These are phyloP conservation scores for Sarcodon aspratus DNA, from an alignment of 768 basidiomycete species.

Conservation along the genomic window DNA sequence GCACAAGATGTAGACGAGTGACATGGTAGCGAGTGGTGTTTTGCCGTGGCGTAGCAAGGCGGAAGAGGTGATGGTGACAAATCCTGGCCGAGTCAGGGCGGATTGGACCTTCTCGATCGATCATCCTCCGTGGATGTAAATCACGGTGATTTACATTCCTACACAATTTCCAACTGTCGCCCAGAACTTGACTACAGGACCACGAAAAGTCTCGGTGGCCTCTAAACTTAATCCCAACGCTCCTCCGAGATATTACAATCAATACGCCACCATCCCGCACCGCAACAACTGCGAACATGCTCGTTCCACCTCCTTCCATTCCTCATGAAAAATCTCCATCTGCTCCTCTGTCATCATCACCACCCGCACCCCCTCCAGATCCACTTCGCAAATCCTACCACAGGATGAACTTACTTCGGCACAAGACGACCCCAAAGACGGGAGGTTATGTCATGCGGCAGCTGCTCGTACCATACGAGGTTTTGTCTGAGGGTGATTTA, in stretches of 20 bases:
- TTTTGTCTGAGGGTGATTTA: conserved; percentile 86
- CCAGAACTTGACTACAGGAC: conserved; percentile 23
- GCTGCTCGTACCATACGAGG: conserved; percentile 78
- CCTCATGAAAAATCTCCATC: conserved; percentile 50
- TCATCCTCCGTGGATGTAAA: too few relatives aligned
- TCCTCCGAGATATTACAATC: conserved; percentile 33
- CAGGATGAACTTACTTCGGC: conserved; percentile 43
- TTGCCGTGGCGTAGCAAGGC: too few relatives aligned
- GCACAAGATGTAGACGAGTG: too few relatives aligned
- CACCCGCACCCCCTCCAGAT: conserved; percentile 60
- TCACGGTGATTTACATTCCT: conserved; percentile 34
- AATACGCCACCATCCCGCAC: conserved; percentile 30
- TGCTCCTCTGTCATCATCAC: conserved; percentile 71
- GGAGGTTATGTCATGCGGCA: conserved; percentile 86
- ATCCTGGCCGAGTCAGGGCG: too few relatives aligned
- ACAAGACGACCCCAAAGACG: conserved; percentile 65
- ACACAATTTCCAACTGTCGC: conserved; percentile 28
- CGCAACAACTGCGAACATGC: conserved; percentile 18
- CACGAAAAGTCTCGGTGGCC: conserved; percentile 52
- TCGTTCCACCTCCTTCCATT: conserved; percentile 35
- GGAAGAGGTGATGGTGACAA: too few relatives aligned
- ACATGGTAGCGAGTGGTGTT: too few relatives aligned
- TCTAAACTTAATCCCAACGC: conserved; percentile 43
- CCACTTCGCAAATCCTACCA: conserved; percentile 79
- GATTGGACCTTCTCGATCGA: too few relatives aligned